phyloP scores from a whole-genome alignment of 2,329 filamentous ascomycete genomes.

The Aspergillus chevalieri region DNA sequence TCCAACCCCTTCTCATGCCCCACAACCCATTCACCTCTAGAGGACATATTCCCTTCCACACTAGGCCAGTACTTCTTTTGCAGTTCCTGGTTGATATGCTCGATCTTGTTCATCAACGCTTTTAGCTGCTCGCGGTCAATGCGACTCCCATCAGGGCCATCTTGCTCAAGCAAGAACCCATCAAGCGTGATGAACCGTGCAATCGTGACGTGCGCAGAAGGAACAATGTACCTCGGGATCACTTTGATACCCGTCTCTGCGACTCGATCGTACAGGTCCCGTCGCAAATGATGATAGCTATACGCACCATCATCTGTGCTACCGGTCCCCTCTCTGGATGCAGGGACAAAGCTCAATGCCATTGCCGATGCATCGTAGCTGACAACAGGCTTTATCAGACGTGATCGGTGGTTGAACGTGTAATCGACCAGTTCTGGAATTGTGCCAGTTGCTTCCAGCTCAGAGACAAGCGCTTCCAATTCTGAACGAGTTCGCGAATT shows the following conservation, averaged over 20 bases:
- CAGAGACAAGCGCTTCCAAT: conserved; percentile 57
- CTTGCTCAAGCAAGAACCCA: conserved; percentile 44
- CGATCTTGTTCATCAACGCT: conserved; percentile 63
- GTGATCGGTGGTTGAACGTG: conserved; percentile 60
- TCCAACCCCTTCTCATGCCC: conserved; percentile 79
- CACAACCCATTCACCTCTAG: conserved; percentile 72
- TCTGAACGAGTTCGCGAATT: conserved; percentile 67
- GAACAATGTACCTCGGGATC: conserved; percentile 76
- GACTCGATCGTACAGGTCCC: conserved; percentile 64
- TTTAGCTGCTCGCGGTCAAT: conserved; percentile 50
- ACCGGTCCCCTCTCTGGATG: conserved; percentile 53
- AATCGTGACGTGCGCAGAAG: conserved; percentile 83
- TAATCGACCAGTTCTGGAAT: conserved; percentile 60
- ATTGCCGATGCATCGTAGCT: conserved; percentile 81
- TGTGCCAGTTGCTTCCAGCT: conserved; percentile 45
- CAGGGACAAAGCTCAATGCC: conserved; percentile 80
- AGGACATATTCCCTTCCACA: conserved; percentile 33
- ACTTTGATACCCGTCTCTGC: conserved; percentile 60
- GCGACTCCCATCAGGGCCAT: conserved; percentile 27
- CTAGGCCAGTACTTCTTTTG: conserved; percentile 63
- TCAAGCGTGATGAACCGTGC: conserved; percentile 67
- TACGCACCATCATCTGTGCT: conserved; percentile 55
- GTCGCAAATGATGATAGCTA: conserved; percentile 84
- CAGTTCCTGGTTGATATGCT: conserved; percentile 71
- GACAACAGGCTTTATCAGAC: conserved; percentile 74